Evolutionary conservation across 2,329 filamentous ascomycete genomes (phyloP), one percentile per base, ranked within the genome.

Genomic region (Pestalotiopsis sp.): DNA sequence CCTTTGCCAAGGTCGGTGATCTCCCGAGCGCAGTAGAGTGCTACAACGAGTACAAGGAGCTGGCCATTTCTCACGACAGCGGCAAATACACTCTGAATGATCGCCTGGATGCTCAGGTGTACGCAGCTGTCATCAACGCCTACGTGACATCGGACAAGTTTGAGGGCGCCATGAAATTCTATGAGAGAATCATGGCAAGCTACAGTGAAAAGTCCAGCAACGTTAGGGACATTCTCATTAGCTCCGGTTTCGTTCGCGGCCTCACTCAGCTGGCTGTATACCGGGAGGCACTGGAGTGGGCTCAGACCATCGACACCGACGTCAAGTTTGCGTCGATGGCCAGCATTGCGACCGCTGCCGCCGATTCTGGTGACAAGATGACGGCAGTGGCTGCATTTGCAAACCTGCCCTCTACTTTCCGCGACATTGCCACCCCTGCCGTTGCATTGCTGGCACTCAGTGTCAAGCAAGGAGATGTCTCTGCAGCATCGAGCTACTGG

Each of bases 31-130:
- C 94, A 22, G 93, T 98, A 6, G 94, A 97, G 78, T 94, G 94
- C 80, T 99, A 98, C 81, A 95, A 97, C 71, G 93, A 97, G 80
- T 98, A 98, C 85, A 94, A 94, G 76, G 88, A 89, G 59, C 85
- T 98, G 56, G 94, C 95, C n/a, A 89, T 98, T 65, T 90, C 91
- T 52, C 88, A 96, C 77, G 92, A 98, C 78, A 88, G 86, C 52
- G 94, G 94, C 67, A 84, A 89, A 68, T 84, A 90, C 60, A 87
- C 87, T 20, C 83, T 94, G 10, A 84, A 91, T 60, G 86, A 91
- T 70, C 90, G 94, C 64, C 86, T 92, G 61, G 95, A 98, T 76
- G 89, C 91, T 35, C 86, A 94, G 71, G 92, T 98, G 6, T 98
- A 99, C 76, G 94, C 94, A 26, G 88, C 95, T n/a, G 85, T 99